Base-by-base conservation (phyloP, 1,284 basidiomycete genomes). In the Melampsora americana region DNA sequence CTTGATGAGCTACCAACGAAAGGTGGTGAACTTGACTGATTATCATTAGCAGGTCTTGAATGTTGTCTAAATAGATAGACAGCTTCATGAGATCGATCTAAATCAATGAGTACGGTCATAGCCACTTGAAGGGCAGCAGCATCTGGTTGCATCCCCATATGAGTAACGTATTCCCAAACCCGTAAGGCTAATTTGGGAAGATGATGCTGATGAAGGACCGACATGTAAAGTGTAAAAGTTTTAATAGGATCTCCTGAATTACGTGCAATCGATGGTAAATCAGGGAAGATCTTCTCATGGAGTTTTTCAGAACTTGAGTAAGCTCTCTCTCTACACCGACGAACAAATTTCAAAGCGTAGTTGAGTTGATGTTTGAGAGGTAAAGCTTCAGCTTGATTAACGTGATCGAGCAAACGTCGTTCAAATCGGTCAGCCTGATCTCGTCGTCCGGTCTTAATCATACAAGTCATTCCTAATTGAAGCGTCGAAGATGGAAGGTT, bases 111-210 rank as follows among this genome's bases (percentile, higher is more conserved):
- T 32, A 67, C 66, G 28, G 65, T n/a, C 72, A 74, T 74, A 35
- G 61, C 72, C 35, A 74, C 72, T 44, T 74, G 72, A 61, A 74
- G 65, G 2, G 72, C 72, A 39, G 72, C 65, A 42, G 65, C 65
- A 50, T 74, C 72, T 6, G 72, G 72, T 60, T 35, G 30, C 11
- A 74, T 42, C 30, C 56, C 50, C 2, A 42, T 60, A 9, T n/a
- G 23, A 14, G 56, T 67, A 28, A 67, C 39, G 26, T 44, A 35
- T 18, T 74, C 23, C 72, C 72, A 74, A 0, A 74, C 65, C 14
- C 66, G 30, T 12, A 74, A 35, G 16, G 72, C 72, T 53, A 67
- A 46, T 50, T 74, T 74, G n/a, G 72, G 72, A 42, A 74, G 53
- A 28, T 67, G 64, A 39, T 74, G 72, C 14, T 64, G 72, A 67